These are phyloP conservation scores for Cercospora brassicicola DNA, from an alignment of 2,329 filamentous ascomycete species.

Conservation along the genomic window DNA sequence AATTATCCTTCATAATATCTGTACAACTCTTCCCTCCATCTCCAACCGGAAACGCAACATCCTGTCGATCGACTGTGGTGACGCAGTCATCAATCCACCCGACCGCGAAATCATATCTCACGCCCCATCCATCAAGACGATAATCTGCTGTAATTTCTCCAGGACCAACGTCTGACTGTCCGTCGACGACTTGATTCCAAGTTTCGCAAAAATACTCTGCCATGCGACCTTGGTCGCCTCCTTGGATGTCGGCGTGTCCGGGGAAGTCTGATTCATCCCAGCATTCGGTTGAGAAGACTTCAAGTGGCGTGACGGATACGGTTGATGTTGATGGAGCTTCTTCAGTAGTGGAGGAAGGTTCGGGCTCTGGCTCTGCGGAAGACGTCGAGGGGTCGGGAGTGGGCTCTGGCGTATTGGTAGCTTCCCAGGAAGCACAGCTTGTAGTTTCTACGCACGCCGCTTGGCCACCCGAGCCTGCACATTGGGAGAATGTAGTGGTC, in stretches of 20 bases:
- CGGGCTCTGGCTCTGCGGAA: not conserved
- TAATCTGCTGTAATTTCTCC: not conserved
- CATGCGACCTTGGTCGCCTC: not conserved
- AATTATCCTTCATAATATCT: not conserved
- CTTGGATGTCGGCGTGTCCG: not conserved
- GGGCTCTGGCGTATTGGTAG: not conserved
- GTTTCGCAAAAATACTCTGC: not conserved
- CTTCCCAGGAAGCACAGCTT: not conserved
- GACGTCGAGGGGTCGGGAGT: not conserved
- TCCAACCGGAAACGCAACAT: not conserved
- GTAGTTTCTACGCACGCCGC: not conserved
- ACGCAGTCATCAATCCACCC: not conserved
- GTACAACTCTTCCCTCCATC: not conserved
- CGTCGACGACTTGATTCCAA: not conserved
- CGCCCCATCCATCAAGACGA: not conserved
- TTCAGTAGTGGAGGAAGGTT: not conserved
- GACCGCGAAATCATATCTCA: not conserved
- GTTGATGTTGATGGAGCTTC: not conserved
- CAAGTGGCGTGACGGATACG: not conserved
- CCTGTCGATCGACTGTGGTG: not conserved
- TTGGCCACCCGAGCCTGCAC: not conserved
- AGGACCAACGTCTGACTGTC: not conserved
- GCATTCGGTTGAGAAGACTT: not conserved
- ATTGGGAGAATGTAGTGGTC: not conserved
- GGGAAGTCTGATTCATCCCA: not conserved